A percentile compares a stretch with the other conserved stretches of the same genome.
These are phyloP conservation scores for Achaetomiella virescens DNA, from an alignment of 495 filamentous ascomycete species.

Conservation along the genomic window DNA sequence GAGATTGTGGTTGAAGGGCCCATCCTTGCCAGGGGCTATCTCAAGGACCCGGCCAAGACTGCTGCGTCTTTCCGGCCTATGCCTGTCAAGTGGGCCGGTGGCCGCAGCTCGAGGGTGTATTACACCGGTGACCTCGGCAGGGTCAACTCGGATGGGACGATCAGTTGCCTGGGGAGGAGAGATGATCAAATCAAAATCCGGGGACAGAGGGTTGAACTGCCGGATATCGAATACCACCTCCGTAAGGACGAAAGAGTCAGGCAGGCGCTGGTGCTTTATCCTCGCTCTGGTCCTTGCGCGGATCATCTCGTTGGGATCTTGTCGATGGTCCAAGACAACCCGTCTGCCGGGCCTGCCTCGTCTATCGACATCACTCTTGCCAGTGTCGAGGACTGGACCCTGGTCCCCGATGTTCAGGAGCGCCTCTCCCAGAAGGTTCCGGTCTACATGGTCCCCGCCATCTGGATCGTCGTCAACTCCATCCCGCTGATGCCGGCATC, in stretches of 20 bases:
- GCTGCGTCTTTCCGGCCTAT: constrained; percentile 22
- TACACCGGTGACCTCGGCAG: constrained; percentile 54
- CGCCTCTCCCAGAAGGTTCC: constrained; percentile 20
- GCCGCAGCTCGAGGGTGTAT: constrained; percentile 34
- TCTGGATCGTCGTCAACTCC: constrained; percentile 47
- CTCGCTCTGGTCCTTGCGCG: constrained; percentile 15
- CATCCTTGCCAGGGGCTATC: constrained; percentile 24
- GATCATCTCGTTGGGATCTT: constrained; percentile 18
- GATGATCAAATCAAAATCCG: constrained; percentile 35
- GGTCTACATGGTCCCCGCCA: constrained; percentile 51
- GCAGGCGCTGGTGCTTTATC: constrained; percentile 16
- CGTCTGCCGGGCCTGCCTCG: not conserved
- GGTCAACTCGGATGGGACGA: constrained; percentile 38
- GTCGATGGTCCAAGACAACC: constrained; percentile 6
- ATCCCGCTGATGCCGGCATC: constrained; percentile 44
- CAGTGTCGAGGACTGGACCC: not conserved
- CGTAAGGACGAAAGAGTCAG: constrained; percentile 7
- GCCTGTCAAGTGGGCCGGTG: not conserved
- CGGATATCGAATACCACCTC: constrained; percentile 48
- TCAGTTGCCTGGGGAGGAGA: constrained; percentile 42
- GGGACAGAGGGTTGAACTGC: constrained; percentile 36
- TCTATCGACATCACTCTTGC: not conserved
- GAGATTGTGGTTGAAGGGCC: constrained; percentile 44
- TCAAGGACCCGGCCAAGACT: constrained; percentile 16
- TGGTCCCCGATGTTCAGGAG: not conserved